Conservation (phyloP, 768 basidiomycete species). For the Rhodotorula babjevae region DNA sequence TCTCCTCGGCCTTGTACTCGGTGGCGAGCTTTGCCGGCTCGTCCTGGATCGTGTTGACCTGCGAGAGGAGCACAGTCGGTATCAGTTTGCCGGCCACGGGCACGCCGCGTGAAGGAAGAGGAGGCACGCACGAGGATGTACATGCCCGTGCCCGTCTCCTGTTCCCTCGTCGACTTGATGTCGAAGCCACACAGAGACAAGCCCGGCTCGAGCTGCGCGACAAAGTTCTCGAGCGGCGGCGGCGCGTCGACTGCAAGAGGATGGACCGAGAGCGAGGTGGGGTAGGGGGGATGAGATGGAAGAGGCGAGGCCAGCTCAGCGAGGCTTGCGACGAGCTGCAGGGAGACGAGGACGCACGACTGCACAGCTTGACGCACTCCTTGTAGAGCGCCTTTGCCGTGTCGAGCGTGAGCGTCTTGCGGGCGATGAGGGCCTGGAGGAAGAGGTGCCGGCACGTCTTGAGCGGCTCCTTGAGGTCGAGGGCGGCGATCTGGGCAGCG, state of each 20-base stretch:
- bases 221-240: slow-evolving; percentile 60
- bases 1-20: slow-evolving; percentile 71
- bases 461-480: slow-evolving; percentile 22
- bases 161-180: slow-evolving; percentile 61
- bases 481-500: slow-evolving; percentile 4
- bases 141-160: slow-evolving; percentile 60
- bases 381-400: slow-evolving; percentile 64
- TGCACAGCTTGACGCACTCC: slow-evolving; percentile 63
- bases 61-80: too few relatives aligned
- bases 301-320: background rate
- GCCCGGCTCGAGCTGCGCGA: slow-evolving; percentile 58
- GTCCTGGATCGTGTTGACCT: slow-evolving; percentile 79
- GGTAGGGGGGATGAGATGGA: too few relatives aligned
- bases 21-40: slow-evolving; percentile 78
- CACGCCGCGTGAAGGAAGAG: too few relatives aligned
- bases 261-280: background rate
- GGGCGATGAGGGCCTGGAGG: slow-evolving; percentile 70
- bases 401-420: slow-evolving; percentile 61
- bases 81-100: too few relatives aligned
- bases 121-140: slow-evolving; percentile 62
- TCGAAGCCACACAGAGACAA: slow-evolving; percentile 70
- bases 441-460: slow-evolving; percentile 55
- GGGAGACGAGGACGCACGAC: slow-evolving; percentile 52
- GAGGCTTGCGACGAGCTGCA: accelerated
- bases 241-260: slow-evolving; percentile 38